Conservation (phyloP, 2,329 filamentous ascomycete species). For the Chaetomium olivaceum region DNA sequence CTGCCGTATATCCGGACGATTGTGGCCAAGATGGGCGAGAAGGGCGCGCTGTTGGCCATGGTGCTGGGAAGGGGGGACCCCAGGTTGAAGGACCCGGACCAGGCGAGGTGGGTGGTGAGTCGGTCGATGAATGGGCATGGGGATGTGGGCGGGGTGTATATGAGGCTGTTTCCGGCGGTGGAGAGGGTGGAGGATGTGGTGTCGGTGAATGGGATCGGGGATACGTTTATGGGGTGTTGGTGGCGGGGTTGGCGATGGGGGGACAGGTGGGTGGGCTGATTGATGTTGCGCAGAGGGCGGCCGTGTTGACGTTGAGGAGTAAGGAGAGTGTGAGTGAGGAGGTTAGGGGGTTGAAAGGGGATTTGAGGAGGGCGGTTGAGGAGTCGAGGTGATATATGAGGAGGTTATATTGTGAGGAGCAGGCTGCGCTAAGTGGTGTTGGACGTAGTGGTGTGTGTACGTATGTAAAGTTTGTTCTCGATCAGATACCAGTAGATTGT, state of each 20-base stretch:
- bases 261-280: constrained; percentile 63
- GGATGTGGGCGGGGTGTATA: constrained; percentile 75
- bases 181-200: constrained; percentile 70
- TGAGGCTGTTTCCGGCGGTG: constrained; percentile 68
- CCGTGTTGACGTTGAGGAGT: constrained; percentile 75
- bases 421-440: not conserved
- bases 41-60: constrained; percentile 74
- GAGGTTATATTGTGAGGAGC: not conserved
- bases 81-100: constrained; percentile 61
- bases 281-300: constrained; percentile 78
- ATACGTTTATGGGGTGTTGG: constrained; percentile 82
- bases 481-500: not conserved
- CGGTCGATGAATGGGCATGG: constrained; percentile 56
- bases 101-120: constrained; percentile 70
- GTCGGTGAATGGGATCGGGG: constrained; percentile 91
- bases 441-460: not conserved
- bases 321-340: constrained; percentile 62
- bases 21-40: constrained; percentile 75
- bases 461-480: not conserved
- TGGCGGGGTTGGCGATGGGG: constrained; percentile 72
- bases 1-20: constrained; percentile 86
- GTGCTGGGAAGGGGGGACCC: constrained; percentile 68
- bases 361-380: constrained; percentile 29
- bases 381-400: constrained; percentile 3
- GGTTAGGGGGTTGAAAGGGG: constrained; percentile 30